Percentiles rank a stretch among this genome's conserved stretches.
phyloP scores from a whole-genome alignment of 306 rosid species.

The Herpetospermum pedunculosum region DNA sequence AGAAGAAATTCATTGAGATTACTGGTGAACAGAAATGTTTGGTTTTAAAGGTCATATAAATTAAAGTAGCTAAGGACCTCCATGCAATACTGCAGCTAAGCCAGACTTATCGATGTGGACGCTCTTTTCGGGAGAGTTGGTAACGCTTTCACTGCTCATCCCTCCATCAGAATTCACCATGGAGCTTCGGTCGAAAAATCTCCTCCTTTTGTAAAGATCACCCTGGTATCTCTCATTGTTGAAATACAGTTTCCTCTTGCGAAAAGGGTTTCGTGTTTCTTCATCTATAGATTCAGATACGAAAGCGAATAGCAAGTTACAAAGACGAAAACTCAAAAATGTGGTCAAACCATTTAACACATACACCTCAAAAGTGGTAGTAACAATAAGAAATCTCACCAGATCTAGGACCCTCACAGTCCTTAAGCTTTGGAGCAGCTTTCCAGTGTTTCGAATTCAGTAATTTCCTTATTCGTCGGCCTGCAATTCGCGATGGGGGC shows the following conservation, averaged over 20 bases:
- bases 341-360: neutral
- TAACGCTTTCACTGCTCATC: constrained; percentile 73
- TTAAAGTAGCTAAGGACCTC: constrained; percentile 9
- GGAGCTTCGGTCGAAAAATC: constrained; percentile 36
- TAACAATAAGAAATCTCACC: constrained; percentile 34
- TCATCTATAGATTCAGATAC: constrained; percentile 29
- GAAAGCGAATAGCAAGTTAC: neutral
- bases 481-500: constrained; percentile 39
- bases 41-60: neutral
- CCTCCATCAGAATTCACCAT: constrained; percentile 54
- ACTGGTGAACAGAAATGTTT: constrained; percentile 3
- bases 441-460: constrained; percentile 70
- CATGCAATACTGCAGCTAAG: constrained; percentile 28
- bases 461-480: constrained; percentile 54
- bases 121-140: constrained; percentile 50
- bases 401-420: constrained; percentile 45
- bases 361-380: neutral
- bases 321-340: neutral
- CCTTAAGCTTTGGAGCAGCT: constrained; percentile 71
- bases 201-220: constrained; percentile 52
- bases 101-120: constrained; percentile 22
- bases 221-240: constrained; percentile 34
- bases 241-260: constrained; percentile 52
- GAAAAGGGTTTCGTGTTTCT: constrained; percentile 26
- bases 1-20: constrained; percentile 7